A percentile compares a stretch with the other conserved stretches of the same genome.
phyloP scores from a whole-genome alignment of 164 flowering plant genomes.

The Vitis rotundifolia region DNA sequence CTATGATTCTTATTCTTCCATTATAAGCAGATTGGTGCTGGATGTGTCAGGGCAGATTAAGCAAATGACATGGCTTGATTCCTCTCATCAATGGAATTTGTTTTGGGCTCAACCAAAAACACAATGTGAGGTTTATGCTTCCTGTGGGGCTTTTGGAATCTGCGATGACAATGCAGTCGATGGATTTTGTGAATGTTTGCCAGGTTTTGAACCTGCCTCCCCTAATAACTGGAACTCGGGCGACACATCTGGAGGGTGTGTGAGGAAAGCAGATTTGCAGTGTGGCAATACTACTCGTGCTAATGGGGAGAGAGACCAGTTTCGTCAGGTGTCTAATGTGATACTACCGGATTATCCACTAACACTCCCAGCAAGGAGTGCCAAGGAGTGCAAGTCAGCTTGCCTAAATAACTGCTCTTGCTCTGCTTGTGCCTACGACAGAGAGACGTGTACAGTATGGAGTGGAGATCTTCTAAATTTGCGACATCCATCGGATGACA shows the following conservation, averaged over 20 bases:
- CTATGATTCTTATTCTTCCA: background rate
- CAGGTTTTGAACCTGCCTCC: background rate
- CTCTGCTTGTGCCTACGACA: conserved; percentile 20
- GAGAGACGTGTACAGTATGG: conserved; percentile 25
- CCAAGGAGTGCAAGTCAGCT: conserved; percentile 16
- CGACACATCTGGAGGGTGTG: background rate
- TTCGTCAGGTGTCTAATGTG: background rate
- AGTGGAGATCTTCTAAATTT: conserved; percentile 18
- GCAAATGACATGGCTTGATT: background rate
- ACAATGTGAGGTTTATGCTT: background rate
- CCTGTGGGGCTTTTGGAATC: no score
- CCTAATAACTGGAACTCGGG: background rate
- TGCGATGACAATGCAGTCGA: background rate
- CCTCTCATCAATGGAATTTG: background rate
- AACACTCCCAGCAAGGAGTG: background rate
- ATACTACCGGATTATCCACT: background rate
- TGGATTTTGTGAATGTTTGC: conserved; percentile 3
- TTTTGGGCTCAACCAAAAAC: background rate
- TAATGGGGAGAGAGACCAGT: no score
- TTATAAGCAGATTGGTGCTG: background rate
- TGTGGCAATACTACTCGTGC: no score
- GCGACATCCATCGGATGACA: conserved; percentile 10
- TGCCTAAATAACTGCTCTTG: conserved; percentile 34
- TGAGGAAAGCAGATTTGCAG: no score
- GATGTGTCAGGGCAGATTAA: conserved; percentile 5